phyloP scores from a whole-genome alignment of 1,284 basidiomycete species.

The Cutaneotrichosporon cutaneum region DNA sequence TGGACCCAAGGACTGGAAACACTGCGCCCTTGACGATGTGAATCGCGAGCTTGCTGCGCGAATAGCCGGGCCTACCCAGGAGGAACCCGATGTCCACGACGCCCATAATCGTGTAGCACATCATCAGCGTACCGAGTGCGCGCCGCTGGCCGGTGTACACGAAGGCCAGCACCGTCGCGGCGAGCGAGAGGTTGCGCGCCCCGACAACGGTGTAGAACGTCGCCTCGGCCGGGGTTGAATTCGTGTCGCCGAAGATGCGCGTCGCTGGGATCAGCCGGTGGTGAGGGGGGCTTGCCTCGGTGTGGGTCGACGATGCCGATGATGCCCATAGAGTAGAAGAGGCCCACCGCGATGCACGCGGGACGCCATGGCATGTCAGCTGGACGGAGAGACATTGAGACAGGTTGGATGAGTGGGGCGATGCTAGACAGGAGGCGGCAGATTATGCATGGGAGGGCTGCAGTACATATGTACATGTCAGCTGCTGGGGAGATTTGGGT shows the following conservation, averaged over 20 bases:
- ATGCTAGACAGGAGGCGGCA: too few species aligned
- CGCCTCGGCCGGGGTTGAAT: neutral
- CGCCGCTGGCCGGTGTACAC: conserved; percentile 2
- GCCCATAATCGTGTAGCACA: neutral
- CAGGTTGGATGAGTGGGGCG: neutral
- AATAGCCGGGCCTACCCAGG: neutral
- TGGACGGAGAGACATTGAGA: neutral
- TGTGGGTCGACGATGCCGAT: neutral
- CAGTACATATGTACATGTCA: too few species aligned
- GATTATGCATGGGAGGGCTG: too few species aligned
- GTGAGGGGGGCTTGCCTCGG: neutral
- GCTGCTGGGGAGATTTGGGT: too few species aligned
- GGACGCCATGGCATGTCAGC: neutral
- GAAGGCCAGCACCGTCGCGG: neutral
- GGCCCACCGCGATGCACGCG: neutral
- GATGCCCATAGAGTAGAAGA: neutral
- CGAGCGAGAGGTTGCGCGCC: conserved; percentile 8
- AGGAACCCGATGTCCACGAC: neutral
- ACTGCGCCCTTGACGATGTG: neutral
- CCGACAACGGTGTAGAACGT: conserved; percentile 4
- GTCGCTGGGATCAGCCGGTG: neutral
- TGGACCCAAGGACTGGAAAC: neutral
- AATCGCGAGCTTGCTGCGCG: neutral
- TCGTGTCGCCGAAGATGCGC: neutral
- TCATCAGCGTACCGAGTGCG: conserved; percentile 7